A percentile compares a stretch with the other conserved stretches of the same genome.
Evolutionary conservation across 2,329 filamentous ascomycete genomes (phyloP).

Genomic region (Calonectria montana): DNA sequence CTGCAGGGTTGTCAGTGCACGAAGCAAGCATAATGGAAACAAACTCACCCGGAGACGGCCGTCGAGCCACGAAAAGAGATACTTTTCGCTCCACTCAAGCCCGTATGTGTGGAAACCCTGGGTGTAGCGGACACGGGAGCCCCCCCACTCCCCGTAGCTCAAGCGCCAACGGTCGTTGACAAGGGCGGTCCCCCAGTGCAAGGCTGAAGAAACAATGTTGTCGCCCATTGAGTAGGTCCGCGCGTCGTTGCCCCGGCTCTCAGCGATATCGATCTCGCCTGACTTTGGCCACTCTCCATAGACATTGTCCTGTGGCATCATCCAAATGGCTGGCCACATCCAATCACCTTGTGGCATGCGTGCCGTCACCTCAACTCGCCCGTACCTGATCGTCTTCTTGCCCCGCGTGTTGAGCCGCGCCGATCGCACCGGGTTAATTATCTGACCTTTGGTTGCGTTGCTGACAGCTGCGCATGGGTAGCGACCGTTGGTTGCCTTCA

Average conservation of each 20-base stretch:
- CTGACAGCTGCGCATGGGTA: slow-evolving; percentile 51
- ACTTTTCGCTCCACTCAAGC: slow-evolving; percentile 62
- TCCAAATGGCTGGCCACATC: slow-evolving; percentile 63
- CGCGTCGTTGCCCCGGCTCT: slow-evolving; percentile 61
- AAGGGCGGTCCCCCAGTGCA: slow-evolving; percentile 56
- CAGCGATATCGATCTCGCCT: slow-evolving; percentile 66
- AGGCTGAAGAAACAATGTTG: slow-evolving; percentile 53
- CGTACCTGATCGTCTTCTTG: slow-evolving; percentile 60
- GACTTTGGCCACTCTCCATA: slow-evolving; percentile 64
- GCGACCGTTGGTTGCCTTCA: slow-evolving; percentile 27
- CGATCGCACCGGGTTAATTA: slow-evolving; percentile 61
- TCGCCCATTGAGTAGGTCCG: slow-evolving; percentile 43
- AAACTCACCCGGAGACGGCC: slow-evolving; percentile 51
- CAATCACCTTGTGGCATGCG: slow-evolving; percentile 65
- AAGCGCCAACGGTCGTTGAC: slow-evolving; percentile 46
- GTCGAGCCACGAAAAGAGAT: slow-evolving; percentile 64
- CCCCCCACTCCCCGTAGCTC: slow-evolving; percentile 45
- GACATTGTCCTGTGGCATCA: slow-evolving; percentile 56
- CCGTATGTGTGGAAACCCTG: slow-evolving; percentile 61
- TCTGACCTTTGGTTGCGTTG: slow-evolving; percentile 56
- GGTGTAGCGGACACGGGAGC: slow-evolving; percentile 49
- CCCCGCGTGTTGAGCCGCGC: slow-evolving; percentile 56
- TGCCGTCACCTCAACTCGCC: slow-evolving; percentile 64
- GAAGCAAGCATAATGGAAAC: slow-evolving; percentile 28
- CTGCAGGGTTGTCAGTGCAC: slow-evolving; percentile 7